Evolutionary conservation across 2,329 filamentous ascomycete genomes (phyloP).

Genomic region (Anisogramma anomala): DNA sequence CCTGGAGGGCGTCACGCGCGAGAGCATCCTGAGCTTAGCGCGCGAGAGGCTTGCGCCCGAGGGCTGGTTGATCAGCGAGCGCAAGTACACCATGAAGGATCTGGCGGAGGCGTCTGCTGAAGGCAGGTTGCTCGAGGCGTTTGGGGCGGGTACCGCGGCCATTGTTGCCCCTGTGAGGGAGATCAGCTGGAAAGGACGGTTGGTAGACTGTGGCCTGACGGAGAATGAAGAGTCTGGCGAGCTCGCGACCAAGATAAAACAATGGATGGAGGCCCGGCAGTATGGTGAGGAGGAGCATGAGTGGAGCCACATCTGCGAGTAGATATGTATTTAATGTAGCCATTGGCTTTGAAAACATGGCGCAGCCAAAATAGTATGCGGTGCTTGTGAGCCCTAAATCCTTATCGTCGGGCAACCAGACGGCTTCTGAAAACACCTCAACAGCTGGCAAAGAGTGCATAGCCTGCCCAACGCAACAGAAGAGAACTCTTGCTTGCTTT

Average conservation of each 20-base stretch:
- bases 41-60: slow-evolving; percentile 70
- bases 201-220: slow-evolving; percentile 73
- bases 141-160: slow-evolving; percentile 86
- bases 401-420: too few relatives aligned
- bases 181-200: slow-evolving; percentile 76
- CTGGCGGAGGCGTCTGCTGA: slow-evolving; percentile 70
- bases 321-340: neutral
- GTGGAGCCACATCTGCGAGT: slow-evolving; percentile 60
- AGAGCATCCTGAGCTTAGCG: slow-evolving; percentile 79
- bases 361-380: too few relatives aligned
- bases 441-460: neutral
- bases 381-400: too few relatives aligned
- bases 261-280: slow-evolving; percentile 92
- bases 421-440: neutral
- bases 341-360: neutral
- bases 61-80: slow-evolving; percentile 80
- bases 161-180: slow-evolving; percentile 82
- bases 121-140: slow-evolving; percentile 81
- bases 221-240: slow-evolving; percentile 78
- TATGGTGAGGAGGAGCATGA: slow-evolving; percentile 87
- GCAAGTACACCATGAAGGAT: slow-evolving; percentile 86
- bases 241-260: slow-evolving; percentile 77
- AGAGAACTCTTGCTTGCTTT: slow-evolving; percentile 10
- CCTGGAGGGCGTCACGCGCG: slow-evolving; percentile 84
- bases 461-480: slow-evolving; percentile 2